Base-by-base conservation (phyloP, 2,329 filamentous ascomycete species). In the Zymoseptoria crescenta region DNA sequence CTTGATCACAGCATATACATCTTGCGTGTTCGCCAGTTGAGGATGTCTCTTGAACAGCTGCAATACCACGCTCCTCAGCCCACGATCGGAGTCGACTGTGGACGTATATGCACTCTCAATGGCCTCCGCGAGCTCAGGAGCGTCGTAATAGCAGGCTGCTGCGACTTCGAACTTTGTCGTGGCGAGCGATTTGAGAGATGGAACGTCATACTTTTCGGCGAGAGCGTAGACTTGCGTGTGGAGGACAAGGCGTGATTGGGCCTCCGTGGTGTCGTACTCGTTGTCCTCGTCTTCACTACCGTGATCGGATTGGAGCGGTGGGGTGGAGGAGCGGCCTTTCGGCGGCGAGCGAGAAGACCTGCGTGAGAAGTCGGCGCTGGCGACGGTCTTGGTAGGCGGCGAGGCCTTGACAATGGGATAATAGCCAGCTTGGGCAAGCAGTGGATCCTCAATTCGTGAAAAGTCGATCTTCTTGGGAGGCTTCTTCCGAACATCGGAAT, bases 171-270 rank as follows among this genome's bases (percentile, higher is more conserved):
- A 80, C 64, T 80, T 80, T 53, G 68, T 71, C 58, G 70, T 72
- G 45, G 78, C 74, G 28, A 80, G 71, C 8, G 70, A 65, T 67
- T 80, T 80, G 49, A 80, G 69, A 30, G 75, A 74, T 27, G 73
- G 68, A 55, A 80, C 78, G 62, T 76, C 77, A 66, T 80, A 80
- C 71, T 80, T 80, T 67, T 80, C 78, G 8, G 77, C 78, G 24
- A 80, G 73, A 35, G 77, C 77, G 65, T 80, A 80, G 48, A 80
- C 75, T 56, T 75, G 75, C 13, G 77, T 74, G 64, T 80, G 78
- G 16, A 74, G 72, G 53, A 80, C 62, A 5, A 80, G 71, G 65
- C 79, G 72, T 5, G 76, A 72, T 61, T 75, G 72, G 10, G 68
- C 66, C 52, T 74, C 73, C 49, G 70, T 66, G 54, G 75, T 69